phyloP scores from a whole-genome alignment of 805 yeast genomes.

The Phaffomyces antillensis region DNA sequence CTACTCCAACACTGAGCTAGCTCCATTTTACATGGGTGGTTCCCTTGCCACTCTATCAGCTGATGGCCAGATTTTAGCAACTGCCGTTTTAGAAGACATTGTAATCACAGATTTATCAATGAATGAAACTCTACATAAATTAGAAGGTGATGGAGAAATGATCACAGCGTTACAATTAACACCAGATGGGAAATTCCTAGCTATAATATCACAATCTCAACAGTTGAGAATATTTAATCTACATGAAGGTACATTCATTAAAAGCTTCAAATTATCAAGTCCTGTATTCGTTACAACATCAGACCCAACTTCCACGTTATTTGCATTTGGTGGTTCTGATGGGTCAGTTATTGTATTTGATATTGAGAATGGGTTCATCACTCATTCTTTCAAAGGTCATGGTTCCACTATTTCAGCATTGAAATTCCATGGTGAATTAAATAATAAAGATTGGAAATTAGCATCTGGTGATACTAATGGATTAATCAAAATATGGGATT shows the following conservation, averaged over 20 bases:
- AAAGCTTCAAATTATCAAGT: conserved; percentile 56
- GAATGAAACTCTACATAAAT: conserved; percentile 47
- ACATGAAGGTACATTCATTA: conserved; percentile 31
- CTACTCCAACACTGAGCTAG: conserved; percentile 37
- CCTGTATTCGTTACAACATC: conserved; percentile 75
- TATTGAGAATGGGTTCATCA: conserved; percentile 75
- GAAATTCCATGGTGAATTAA: conserved; percentile 64
- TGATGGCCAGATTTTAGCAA: conserved; percentile 61
- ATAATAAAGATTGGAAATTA: conserved; percentile 66
- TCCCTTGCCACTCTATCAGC: conserved; percentile 62
- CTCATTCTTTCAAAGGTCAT: conserved; percentile 91
- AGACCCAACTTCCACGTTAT: conserved; percentile 75
- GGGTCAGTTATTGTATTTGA: conserved; percentile 92
- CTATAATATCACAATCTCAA: conserved; percentile 77
- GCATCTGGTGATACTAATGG: conserved; percentile 65
- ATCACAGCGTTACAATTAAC: conserved; percentile 71
- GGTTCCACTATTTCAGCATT: conserved; percentile 81
- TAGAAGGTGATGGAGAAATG: conserved; percentile 82
- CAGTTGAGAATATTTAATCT: conserved; percentile 58
- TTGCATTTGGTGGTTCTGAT: conserved; percentile 94
- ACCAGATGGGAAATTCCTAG: conserved; percentile 65
- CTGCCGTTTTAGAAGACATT: conserved; percentile 74
- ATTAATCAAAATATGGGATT: conserved; percentile 52
- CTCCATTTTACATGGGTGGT: conserved; percentile 86
- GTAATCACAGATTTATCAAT: conserved; percentile 58